phyloP scores from a whole-genome alignment of 441 rosid species.

The Eutrema salsugineum region DNA sequence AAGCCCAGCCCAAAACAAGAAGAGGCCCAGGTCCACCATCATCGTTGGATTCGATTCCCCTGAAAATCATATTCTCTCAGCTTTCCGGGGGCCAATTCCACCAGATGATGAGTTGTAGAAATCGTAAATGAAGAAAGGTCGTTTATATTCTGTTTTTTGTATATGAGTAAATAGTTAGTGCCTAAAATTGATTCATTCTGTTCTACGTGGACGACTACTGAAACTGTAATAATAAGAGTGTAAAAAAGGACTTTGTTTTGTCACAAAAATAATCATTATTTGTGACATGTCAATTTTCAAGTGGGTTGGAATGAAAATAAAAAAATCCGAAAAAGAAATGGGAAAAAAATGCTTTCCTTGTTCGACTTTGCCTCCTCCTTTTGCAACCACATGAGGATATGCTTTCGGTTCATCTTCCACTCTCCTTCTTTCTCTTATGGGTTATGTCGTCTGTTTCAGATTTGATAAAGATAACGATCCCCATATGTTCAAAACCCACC shows the following conservation, averaged over 20 bases:
- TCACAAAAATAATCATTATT: background rate
- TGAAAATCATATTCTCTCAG: too few relatives aligned
- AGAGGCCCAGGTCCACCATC: background rate
- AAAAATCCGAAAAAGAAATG: too few relatives aligned
- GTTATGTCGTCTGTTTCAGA: background rate
- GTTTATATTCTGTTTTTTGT: too few relatives aligned
- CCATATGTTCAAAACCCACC: too few relatives aligned
- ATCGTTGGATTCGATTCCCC: too few relatives aligned
- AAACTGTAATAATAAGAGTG: background rate
- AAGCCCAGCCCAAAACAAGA: background rate
- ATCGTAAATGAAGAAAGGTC: too few relatives aligned
- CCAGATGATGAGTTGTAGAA: too few relatives aligned
- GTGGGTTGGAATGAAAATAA: background rate
- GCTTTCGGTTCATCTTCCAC: conserved; percentile 6
- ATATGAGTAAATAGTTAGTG: too few relatives aligned
- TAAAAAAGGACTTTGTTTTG: background rate
- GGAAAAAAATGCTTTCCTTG: conserved; percentile 11
- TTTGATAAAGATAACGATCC: background rate
- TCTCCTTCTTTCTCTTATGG: background rate
- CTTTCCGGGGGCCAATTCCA: too few relatives aligned
- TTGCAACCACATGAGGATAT: conserved; percentile 22
- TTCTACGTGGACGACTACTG: background rate
- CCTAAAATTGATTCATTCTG: too few relatives aligned
- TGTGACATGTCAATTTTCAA: conserved; percentile 17
- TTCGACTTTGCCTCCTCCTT: conserved; percentile 14